Evolutionary conservation across 2,329 filamentous ascomycete species (phyloP), one percentile per base, ranked within the genome.

Genomic region (Paraconiothyrium brasiliense): DNA sequence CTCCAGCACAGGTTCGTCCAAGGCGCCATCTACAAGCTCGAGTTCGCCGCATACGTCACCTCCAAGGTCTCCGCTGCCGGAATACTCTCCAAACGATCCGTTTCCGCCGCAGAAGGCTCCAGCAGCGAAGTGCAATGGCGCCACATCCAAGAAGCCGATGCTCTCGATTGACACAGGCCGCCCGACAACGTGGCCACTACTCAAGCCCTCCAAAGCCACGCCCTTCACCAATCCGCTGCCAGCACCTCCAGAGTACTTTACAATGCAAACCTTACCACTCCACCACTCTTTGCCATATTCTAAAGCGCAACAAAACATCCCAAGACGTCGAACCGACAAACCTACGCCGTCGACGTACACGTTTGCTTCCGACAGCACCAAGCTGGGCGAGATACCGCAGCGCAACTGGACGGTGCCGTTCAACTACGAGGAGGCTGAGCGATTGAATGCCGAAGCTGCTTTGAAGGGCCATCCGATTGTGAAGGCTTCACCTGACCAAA

Each of bases 311-410:
- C 63, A 62, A 8, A 51, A 69, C 11, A 68, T 68, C 22, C 74
- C 77, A 30, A 67, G 73, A 58, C 54, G 54, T 10, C 41, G 54
- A 7, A 62, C 73, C 9, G 76, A 80, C 46, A 77, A 78, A 52
- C 57, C 64, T 0, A 81, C 78, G 2, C 78, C 75, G 7, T 81
- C 78, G 9, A 75, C 72, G 41, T 81, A 81, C 58, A 82, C 81
- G 1, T 78, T 82, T 58, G 78, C 80, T 5, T 81, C 80, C 11
- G 79, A 79, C 22, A 81, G 80, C 67, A 84, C 82, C 3, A 82
- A 83, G 68, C 71, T 84, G 9, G 82, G 82, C 47, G 82, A 84
- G 65, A 83, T 84, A 6, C 82, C 82, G 4, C 70, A 82, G 69
- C 74, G 78, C 41, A 76, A 78, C 50, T 83, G 82, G 82, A 72